These are phyloP conservation scores for Hymenoscyphus fraxineus DNA, from an alignment of 2,329 filamentous ascomycete species.

Conservation along the genomic window DNA sequence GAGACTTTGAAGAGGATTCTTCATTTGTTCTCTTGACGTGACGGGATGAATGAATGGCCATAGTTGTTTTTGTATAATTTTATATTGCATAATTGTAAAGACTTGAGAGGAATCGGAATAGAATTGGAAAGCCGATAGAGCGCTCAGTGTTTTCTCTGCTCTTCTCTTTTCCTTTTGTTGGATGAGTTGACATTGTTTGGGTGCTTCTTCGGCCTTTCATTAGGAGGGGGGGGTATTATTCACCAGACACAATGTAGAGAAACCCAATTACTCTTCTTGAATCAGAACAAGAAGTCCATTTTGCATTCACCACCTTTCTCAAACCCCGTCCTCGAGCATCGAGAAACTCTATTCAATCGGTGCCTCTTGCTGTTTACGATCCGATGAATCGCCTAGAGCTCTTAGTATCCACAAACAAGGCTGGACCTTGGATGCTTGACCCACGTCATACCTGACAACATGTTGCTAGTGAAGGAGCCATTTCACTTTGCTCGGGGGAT, in stretches of 20 bases:
- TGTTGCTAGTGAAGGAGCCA: not conserved
- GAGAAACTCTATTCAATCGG: not conserved
- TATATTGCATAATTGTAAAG: conserved; percentile 1
- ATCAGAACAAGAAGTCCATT: not conserved
- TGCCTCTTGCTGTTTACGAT: not conserved
- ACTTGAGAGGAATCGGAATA: not conserved
- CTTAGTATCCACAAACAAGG: not conserved
- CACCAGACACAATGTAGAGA: not conserved
- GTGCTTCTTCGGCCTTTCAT: not conserved
- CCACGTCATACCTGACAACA: conserved; percentile 1
- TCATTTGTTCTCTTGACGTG: not conserved
- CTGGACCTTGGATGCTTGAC: conserved; percentile 1
- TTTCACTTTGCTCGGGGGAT: not conserved
- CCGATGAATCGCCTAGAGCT: not conserved
- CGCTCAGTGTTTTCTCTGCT: not conserved
- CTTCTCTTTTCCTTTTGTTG: not conserved
- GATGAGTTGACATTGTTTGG: not conserved
- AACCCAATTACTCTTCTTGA: not conserved
- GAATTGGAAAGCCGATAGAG: not conserved
- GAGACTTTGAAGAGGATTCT: conserved; percentile 2
- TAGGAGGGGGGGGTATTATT: not conserved
- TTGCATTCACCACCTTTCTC: not conserved
- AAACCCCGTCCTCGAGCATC: not conserved
- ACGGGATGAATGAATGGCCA: not conserved
- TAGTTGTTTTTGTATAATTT: conserved; percentile 3